phyloP scores from a whole-genome alignment of 202 grass and related monocot genomes.

The Digitaria exilis region DNA sequence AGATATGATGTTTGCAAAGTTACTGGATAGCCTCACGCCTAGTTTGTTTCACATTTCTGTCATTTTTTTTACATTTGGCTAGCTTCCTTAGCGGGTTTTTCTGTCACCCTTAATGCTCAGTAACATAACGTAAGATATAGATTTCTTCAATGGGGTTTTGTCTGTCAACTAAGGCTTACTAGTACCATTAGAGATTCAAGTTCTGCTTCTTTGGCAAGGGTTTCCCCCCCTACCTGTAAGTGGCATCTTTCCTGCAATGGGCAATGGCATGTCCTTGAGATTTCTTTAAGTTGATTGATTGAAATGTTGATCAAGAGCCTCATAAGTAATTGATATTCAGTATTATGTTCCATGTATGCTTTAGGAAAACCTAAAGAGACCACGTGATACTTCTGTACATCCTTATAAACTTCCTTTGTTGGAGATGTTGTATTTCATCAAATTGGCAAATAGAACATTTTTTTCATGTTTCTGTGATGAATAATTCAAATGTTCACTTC shows the following conservation, averaged over 20 bases:
- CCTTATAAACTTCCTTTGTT: not conserved
- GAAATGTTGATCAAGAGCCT: not conserved
- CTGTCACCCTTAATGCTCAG: not conserved
- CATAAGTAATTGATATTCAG: not conserved
- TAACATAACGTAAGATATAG: not conserved
- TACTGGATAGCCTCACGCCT: not conserved
- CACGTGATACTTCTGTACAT: not conserved
- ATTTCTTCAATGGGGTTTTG: not conserved
- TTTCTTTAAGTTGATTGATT: not conserved
- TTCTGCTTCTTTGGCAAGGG: not conserved
- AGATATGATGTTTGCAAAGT: not conserved
- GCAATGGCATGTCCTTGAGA: not conserved
- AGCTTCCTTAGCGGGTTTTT: not conserved
- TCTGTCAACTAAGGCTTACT: not conserved
- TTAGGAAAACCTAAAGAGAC: not conserved
- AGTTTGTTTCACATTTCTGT: not conserved
- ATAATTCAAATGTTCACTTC: not conserved
- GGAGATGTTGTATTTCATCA: not conserved
- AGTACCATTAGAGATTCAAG: conserved; percentile 1
- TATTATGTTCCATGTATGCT: not conserved
- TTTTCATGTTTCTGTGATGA: not conserved
- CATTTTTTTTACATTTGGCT: not conserved
- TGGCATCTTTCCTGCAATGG: not conserved
- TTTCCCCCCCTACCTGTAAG: not conserved
- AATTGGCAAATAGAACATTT: not conserved